Evolutionary conservation across 345 rosid genomes (phyloP).

Genomic region (Carallia brachiata): DNA sequence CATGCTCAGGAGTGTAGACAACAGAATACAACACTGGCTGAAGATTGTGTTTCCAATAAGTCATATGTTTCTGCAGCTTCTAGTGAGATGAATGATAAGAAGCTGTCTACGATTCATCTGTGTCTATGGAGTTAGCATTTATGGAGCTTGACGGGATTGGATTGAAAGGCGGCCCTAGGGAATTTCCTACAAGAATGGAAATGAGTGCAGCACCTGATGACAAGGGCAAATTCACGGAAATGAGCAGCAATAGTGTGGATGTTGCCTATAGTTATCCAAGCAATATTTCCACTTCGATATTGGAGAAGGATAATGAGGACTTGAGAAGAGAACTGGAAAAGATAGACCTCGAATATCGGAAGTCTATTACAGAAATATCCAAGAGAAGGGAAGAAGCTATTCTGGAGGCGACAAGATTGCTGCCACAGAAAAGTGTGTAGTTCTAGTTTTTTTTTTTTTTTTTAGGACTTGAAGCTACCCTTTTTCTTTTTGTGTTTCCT

Average conservation of each 20-base stretch:
- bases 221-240: not conserved
- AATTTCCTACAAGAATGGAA: slow-evolving; percentile 12
- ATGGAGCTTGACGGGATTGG: slow-evolving; percentile 18
- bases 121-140: slow-evolving; percentile 26
- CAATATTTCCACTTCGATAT: not conserved
- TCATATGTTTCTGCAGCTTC: slow-evolving; percentile 43
- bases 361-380: slow-evolving; percentile 10
- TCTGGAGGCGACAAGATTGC: too few species aligned
- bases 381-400: too few species aligned
- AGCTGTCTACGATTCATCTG: slow-evolving; percentile 26
- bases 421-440: too few species aligned
- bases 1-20: slow-evolving; percentile 5
- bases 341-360: slow-evolving; percentile 15
- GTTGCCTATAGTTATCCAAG: not conserved
- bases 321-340: slow-evolving; percentile 10
- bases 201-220: slow-evolving; percentile 4
- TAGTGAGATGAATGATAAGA: slow-evolving; percentile 32
- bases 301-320: not conserved
- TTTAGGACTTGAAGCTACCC: too few species aligned
- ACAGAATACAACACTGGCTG: slow-evolving; percentile 17
- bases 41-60: slow-evolving; percentile 37
- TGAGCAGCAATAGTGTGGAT: not conserved
- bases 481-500: too few species aligned
- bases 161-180: not conserved
- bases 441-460: too few species aligned